Base-by-base conservation (phyloP, 2,329 filamentous ascomycete genomes). In the Cladosporium oxysporum region DNA sequence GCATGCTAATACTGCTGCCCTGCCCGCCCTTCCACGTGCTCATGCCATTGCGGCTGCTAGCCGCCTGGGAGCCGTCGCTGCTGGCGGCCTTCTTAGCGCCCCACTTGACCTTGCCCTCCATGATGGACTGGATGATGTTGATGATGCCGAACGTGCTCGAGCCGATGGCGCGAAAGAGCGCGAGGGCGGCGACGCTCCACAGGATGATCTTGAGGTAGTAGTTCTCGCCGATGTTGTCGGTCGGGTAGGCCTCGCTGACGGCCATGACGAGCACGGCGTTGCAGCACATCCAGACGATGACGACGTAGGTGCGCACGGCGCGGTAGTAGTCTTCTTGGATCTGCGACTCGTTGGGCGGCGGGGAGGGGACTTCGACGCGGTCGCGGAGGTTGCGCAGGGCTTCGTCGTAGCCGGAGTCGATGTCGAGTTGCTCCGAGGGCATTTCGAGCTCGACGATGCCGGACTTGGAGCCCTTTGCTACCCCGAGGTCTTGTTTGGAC, bases 281-380 rank as follows among this genome's bases (percentile, higher is more conserved):
- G 73, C 89, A 88, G 41, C 96, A 85, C 86, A 99, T 92, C 95
- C 95, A 99, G 57, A 89, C 85, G 52, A 96, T 88, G 14, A 99
- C 95, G 89, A 99, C 96, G 87, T 99, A 99, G 0, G 95, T 99
- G 64, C 95, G 89, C 62, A 99, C 95, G 49, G 90, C 92, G 78
- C 93, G 92, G 85, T 99, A 99, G 85, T 99, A 99, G 80, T 99
- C 95, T 79, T 99, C 95, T 78, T 99, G 95, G 79, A 93, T 81
- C 80, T 98, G 95, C 0, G 87, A 83, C 72, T 97, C 94, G 52
- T 86, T 88, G 18, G 87, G 72, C 0, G 82, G 78, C 0, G 85
- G 78, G 14, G 79, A 77, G 12, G 90, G 83, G 0, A 98, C 94
- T 76, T 96, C 93, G 72, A 99, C 84, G 53, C 95, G 87, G 76